Base-by-base conservation (phyloP, 2,329 filamentous ascomycete genomes). In the Aureobasidium vineae region DNA sequence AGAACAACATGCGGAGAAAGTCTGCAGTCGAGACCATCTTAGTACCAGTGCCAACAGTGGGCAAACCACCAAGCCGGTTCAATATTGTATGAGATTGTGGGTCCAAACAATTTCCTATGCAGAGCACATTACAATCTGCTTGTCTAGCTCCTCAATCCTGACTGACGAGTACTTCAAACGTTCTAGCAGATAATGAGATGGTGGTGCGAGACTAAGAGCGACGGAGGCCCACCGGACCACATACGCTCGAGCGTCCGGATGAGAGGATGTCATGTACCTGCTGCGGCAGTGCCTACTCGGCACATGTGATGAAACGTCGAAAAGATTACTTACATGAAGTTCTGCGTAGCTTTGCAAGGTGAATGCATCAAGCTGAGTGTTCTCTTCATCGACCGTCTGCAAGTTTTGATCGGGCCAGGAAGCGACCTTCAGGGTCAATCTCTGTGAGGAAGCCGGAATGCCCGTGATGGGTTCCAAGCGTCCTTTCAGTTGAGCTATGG, bases 381-480 rank as follows among this genome's bases (percentile, higher is more conserved):
- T 81, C 68, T 96, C 91, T 77, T 97, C 92, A 73, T 93, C 86
- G 45, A 83, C 80, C 52, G 88, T 88, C 73, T 88, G 84, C 72
- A 96, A 81, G 63, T 88, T 78, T 70, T 91, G 83, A 68, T 82
- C 82, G 69, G 88, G 84, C 72, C 86, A 83, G 40, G 84, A 84
- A 31, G 84, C 82, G 19, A 87, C 81, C 75, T 88, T 90, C 75
- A 97, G 82, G 36, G 83, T 87, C 69, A 99, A 84, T 69, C 83
- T 86, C 77, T 98, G 95, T 68, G 84, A 87, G 36, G 84, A 85
- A 13, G 93, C 90, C 19, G 95, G 94, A 43, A 98, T 88, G 69
- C 95, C 95, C 1, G 94, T 98, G 79, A 98, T 88, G 69, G 92
- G 90, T 79, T 98, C 94, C 61, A 99, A 87, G 78, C 95, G 96